These are phyloP conservation scores for Peronospora farinosa DNA, from an alignment of 352 stramenopile species.

Conservation along the genomic window DNA sequence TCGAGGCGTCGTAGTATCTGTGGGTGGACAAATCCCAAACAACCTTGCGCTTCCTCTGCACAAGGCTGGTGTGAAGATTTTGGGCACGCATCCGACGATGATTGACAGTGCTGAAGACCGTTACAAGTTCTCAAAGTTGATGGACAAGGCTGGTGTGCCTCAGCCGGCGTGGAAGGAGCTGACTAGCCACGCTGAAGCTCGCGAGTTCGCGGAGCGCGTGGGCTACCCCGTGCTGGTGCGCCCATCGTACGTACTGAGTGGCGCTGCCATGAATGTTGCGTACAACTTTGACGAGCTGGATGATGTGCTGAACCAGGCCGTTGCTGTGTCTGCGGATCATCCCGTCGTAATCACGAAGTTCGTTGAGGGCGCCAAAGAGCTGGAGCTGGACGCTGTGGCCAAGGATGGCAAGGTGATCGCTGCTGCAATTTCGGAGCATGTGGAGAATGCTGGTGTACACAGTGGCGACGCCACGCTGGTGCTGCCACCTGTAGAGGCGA, in stretches of 20 bases:
- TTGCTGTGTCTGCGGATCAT: constrained; percentile 91
- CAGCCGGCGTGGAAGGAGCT: constrained; percentile 84
- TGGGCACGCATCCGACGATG: constrained; percentile 84
- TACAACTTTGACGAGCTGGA: constrained; percentile 90
- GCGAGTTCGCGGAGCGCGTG: constrained; percentile 90
- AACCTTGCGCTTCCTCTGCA: constrained; percentile 91
- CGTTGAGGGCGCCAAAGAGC: constrained; percentile 96
- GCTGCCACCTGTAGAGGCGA: constrained; percentile 96
- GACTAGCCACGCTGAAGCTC: constrained; percentile 81
- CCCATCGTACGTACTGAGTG: constrained; percentile 96
- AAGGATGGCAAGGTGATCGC: constrained; percentile 95
- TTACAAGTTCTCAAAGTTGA: constrained; percentile 92
- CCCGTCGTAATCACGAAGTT: constrained; percentile 98
- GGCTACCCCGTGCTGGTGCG: constrained; percentile 95
- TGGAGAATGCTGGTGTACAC: constrained; percentile 99
- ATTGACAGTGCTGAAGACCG: constrained; percentile 94
- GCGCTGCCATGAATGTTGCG: constrained; percentile 97
- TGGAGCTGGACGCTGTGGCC: constrained; percentile 98
- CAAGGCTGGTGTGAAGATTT: constrained; percentile 72
- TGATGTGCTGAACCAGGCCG: constrained; percentile 85
- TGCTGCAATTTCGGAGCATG: constrained; percentile 98
- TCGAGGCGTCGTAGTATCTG: constrained; percentile 88
- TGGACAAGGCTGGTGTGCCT: constrained; percentile 91
- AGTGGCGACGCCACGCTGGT: constrained; percentile 98
- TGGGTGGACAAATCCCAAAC: constrained; percentile 96